Conservation (phyloP, 768 basidiomycete species). For the Floccularia luteovirens region DNA sequence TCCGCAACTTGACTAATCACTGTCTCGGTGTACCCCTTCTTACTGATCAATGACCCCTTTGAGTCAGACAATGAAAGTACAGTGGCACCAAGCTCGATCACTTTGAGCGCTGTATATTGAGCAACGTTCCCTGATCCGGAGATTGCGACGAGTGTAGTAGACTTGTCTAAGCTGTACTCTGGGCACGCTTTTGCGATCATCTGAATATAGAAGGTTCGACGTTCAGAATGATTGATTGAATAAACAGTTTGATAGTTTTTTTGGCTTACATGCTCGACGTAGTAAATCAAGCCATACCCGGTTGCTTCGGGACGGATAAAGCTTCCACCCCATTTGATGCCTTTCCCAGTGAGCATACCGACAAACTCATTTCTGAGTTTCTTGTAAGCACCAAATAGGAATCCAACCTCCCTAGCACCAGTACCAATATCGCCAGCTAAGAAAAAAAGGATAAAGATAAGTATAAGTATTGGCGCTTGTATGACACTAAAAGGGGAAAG, state of each 20-base stretch:
- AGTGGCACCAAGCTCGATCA: conserved; percentile 67
- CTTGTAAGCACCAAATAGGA: conserved; percentile 76
- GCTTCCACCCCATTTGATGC: conserved; percentile 61
- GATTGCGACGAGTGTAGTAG: conserved; percentile 43
- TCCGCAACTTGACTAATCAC: conserved; percentile 42
- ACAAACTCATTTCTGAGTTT: conserved; percentile 64
- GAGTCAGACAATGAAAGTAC: conserved; percentile 73
- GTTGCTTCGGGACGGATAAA: conserved; percentile 71
- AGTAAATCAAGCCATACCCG: conserved; percentile 73
- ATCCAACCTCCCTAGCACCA: conserved; percentile 70
- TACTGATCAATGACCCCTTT: conserved; percentile 56
- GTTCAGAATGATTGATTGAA: not conserved
- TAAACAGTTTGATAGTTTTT: conserved; percentile 6
- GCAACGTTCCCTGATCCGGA: conserved; percentile 72
- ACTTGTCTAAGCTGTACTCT: conserved; percentile 41
- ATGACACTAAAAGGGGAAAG: not conserved
- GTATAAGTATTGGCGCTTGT: too few relatives aligned
- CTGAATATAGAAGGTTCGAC: conserved; percentile 16
- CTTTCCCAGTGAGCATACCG: conserved; percentile 68
- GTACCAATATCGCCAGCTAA: conserved; percentile 66
- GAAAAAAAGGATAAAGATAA: too few relatives aligned
- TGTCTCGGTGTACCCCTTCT: conserved; percentile 49
- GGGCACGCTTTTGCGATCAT: conserved; percentile 53
- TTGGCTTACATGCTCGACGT: conserved; percentile 62
- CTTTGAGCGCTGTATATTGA: conserved; percentile 69